These are phyloP conservation scores for Pestalotiopsis fici DNA, from an alignment of 2,329 filamentous ascomycete species.

Conservation along the genomic window DNA sequence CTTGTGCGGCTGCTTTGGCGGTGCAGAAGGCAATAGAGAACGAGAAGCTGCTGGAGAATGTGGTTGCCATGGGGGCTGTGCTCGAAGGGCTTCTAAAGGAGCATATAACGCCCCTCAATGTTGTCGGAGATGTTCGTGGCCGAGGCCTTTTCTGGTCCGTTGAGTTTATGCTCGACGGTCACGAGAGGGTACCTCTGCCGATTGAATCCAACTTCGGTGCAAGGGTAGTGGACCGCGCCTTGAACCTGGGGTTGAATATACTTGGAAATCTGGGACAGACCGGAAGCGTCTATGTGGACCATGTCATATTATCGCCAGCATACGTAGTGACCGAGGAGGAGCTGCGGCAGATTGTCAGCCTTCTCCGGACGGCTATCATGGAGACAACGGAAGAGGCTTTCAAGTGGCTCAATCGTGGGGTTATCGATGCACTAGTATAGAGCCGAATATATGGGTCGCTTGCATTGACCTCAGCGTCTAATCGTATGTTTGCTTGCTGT, in stretches of 20 bases:
- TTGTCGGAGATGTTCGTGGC: conserved; percentile 33
- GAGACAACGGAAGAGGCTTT: no score
- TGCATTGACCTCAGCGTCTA: no score
- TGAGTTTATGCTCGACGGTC: conserved; percentile 31
- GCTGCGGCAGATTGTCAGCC: not conserved
- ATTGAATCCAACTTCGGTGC: not conserved
- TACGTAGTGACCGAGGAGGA: not conserved
- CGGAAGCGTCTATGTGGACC: not conserved
- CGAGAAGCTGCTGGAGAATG: conserved; percentile 35
- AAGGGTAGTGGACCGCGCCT: not conserved
- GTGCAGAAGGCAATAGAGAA: conserved; percentile 40
- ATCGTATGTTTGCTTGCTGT: no score
- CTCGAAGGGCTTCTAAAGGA: conserved; percentile 32
- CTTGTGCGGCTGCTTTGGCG: conserved; percentile 39
- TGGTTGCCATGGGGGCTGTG: conserved; percentile 29
- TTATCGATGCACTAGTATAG: no score
- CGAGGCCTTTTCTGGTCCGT: conserved; percentile 46
- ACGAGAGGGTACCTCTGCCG: not conserved
- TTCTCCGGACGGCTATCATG: no score
- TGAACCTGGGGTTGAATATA: not conserved
- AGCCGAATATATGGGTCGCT: no score
- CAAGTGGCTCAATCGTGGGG: no score
- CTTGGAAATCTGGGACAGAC: not conserved
- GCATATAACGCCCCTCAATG: not conserved
- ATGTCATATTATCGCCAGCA: not conserved